Conservation (phyloP, 768 basidiomycete genomes). For the Tylopilus intermedius region DNA sequence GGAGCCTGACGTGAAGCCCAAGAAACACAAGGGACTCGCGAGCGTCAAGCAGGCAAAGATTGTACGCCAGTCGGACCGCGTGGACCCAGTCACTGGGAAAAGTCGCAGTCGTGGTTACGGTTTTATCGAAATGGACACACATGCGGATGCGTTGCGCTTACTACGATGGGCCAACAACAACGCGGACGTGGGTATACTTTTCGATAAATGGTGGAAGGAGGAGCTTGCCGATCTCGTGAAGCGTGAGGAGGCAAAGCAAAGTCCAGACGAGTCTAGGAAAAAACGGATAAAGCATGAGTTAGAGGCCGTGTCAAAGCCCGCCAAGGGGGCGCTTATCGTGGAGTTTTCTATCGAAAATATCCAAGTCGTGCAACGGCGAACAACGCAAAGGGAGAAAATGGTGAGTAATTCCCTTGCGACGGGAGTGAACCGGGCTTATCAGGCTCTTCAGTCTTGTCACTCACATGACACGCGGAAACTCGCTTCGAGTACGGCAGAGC, state of each 20-base stretch:
- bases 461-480: conserved; percentile 2
- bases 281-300: conserved; percentile 59
- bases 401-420: not conserved
- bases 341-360: conserved; percentile 97
- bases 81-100: conserved; percentile 82
- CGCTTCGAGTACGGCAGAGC: conserved; percentile 27
- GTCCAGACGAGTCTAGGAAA: conserved; percentile 46
- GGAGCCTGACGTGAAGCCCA: conserved; percentile 21
- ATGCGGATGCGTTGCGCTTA: conserved; percentile 86
- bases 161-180: conserved; percentile 96
- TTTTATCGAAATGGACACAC: conserved; percentile 84
- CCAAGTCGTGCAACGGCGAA: conserved; percentile 78
- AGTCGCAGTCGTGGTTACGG: conserved; percentile 92
- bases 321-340: conserved; percentile 62
- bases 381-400: conserved; percentile 42
- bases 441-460: conserved; percentile 6
- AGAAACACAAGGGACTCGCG: conserved; percentile 27
- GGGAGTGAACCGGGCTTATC: not conserved
- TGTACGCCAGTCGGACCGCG: conserved; percentile 81
- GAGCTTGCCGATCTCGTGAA: conserved; percentile 61
- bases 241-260: conserved; percentile 48
- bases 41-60: conserved; percentile 89
- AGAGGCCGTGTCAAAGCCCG: conserved; percentile 34
- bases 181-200: conserved; percentile 53
- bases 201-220: conserved; percentile 82